phyloP scores from a whole-genome alignment of 2,329 filamentous ascomycete species.

The Hypoxylon sp. region DNA sequence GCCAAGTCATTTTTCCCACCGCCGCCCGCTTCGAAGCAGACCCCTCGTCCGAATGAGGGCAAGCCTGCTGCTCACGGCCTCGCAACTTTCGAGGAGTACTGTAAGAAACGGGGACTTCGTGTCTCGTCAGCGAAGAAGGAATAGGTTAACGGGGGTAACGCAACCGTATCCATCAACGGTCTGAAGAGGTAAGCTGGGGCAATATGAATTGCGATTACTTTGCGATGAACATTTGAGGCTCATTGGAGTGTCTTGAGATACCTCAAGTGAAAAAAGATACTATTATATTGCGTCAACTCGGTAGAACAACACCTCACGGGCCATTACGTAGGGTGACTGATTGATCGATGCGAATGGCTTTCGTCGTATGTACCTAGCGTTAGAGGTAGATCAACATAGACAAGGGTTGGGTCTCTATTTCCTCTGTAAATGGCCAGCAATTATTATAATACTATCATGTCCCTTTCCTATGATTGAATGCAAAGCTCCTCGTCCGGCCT shows the following conservation, averaged over 20 bases:
- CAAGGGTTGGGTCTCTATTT: neutral
- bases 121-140: constrained; percentile 18
- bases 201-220: neutral
- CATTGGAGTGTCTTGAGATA: neutral
- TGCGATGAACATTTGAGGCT: neutral
- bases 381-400: neutral
- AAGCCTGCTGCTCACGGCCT: neutral
- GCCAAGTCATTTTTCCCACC: neutral
- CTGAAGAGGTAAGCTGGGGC: neutral
- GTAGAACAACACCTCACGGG: too few relatives aligned
- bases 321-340: neutral
- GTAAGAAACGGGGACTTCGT: constrained; percentile 27
- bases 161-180: neutral
- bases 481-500: neutral
- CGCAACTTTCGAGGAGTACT: constrained; percentile 20
- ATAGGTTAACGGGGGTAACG: neutral
- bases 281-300: neutral
- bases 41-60: neutral
- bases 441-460: neutral
- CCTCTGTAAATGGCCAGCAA: neutral
- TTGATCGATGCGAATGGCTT: neutral
- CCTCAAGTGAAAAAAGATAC: too few relatives aligned
- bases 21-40: neutral
- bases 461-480: neutral
- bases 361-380: neutral